A percentile compares a stretch with the other conserved stretches of the same genome.
Evolutionary conservation across 768 basidiomycete species (phyloP).

Genomic region (Tricholomella constricta): DNA sequence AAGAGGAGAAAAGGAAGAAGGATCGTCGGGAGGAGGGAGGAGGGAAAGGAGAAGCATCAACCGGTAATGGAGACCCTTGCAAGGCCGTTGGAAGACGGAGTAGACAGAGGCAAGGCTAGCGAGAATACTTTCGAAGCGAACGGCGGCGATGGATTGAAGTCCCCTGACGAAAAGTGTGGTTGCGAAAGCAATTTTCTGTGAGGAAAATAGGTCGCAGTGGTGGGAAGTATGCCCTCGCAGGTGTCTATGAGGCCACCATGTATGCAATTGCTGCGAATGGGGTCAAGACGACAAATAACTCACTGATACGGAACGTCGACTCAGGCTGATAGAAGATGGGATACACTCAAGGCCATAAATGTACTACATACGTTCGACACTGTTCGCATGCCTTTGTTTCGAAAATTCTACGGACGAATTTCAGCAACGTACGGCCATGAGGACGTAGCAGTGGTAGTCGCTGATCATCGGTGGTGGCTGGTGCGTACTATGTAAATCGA

Average conservation of each 20-base stretch:
- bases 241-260: background rate
- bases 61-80: no score
- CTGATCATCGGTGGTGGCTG: background rate
- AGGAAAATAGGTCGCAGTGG: background rate
- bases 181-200: background rate
- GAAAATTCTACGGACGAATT: background rate
- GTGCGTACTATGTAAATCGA: background rate
- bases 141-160: background rate
- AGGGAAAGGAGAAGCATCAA: background rate
- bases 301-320: background rate
- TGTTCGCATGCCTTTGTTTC: background rate
- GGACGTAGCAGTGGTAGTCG: background rate
- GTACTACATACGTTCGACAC: background rate
- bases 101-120: no score
- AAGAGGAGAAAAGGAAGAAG: background rate
- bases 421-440: background rate
- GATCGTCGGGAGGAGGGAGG: background rate
- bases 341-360: no score
- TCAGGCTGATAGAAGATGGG: no score
- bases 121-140: no score
- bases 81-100: no score
- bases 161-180: background rate
- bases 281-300: background rate
- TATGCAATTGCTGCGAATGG: background rate
- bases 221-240: background rate